These are phyloP conservation scores for Alternaria postmessia DNA, from an alignment of 2,329 filamentous ascomycete genomes.

Conservation along the genomic window DNA sequence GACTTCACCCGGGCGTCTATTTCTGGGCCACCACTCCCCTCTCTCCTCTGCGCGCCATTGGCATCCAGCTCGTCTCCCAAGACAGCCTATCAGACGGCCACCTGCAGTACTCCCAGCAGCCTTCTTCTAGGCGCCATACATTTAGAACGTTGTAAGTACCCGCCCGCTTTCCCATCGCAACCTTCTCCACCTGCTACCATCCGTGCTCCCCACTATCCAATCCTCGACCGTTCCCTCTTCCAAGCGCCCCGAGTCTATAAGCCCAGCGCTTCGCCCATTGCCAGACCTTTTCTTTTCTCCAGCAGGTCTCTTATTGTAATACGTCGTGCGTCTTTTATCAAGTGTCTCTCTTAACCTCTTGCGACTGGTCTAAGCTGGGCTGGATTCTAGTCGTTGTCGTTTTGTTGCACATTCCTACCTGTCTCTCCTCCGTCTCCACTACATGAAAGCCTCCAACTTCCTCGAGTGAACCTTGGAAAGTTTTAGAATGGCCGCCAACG, in stretches of 20 bases:
- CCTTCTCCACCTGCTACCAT: constrained; percentile 42
- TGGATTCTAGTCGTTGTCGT: constrained; percentile 47
- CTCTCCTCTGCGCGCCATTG: constrained; percentile 40
- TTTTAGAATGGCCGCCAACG: constrained; percentile 57
- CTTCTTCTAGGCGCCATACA: constrained; percentile 47
- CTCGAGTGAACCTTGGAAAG: constrained; percentile 41
- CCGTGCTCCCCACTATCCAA: constrained; percentile 44
- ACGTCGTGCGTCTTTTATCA: constrained; percentile 45
- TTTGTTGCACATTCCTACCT: constrained; percentile 39
- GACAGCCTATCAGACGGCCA: constrained; percentile 44
- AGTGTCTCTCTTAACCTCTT: constrained; percentile 33
- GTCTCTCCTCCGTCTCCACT: constrained; percentile 24
- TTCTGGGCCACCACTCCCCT: constrained; percentile 47
- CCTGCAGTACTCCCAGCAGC: constrained; percentile 43
- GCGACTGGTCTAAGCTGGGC: constrained; percentile 51
- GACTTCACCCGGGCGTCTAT: constrained; percentile 52
- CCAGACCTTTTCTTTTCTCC: constrained; percentile 46
- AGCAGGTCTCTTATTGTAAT: constrained; percentile 55
- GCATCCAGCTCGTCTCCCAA: constrained; percentile 40
- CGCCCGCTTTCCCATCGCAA: constrained; percentile 46
- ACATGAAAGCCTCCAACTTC: constrained; percentile 47
- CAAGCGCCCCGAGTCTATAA: constrained; percentile 53
- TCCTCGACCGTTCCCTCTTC: constrained; percentile 34
- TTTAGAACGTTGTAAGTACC: constrained; percentile 52
- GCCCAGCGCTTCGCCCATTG: constrained; percentile 49